Conservation (phyloP, 495 filamentous ascomycete genomes). For the Podospora comata region DNA sequence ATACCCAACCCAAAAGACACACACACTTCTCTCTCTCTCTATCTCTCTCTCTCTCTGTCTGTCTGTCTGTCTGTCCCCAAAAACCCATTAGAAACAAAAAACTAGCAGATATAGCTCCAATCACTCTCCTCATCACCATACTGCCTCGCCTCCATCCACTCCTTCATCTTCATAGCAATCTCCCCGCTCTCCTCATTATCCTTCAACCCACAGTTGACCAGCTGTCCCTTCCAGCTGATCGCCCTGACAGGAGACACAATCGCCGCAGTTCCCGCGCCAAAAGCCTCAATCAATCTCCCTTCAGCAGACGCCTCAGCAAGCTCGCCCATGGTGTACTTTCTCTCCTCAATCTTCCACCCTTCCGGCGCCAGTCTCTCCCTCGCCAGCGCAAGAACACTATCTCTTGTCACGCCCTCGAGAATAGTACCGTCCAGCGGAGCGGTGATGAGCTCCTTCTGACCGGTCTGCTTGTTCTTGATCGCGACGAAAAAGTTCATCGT, state of each 20-base stretch:
- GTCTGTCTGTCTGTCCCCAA: background rate
- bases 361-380: slow-evolving; percentile 75
- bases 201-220: slow-evolving; percentile 73
- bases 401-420: slow-evolving; percentile 87
- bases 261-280: slow-evolving; percentile 89
- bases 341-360: slow-evolving; percentile 85
- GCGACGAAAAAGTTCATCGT: slow-evolving; percentile 97
- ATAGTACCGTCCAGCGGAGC: slow-evolving; percentile 97
- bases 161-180: slow-evolving; percentile 80
- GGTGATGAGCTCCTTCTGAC: slow-evolving; percentile 84
- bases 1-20: slow-evolving; percentile 5
- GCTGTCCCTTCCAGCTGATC: slow-evolving; percentile 77
- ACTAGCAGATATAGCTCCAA: slow-evolving; percentile 61
- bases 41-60: too few relatives aligned
- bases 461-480: slow-evolving; percentile 73
- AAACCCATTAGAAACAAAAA: background rate
- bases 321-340: slow-evolving; percentile 84
- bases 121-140: slow-evolving; percentile 88
- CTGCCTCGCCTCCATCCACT: slow-evolving; percentile 92
- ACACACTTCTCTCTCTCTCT: slow-evolving; percentile 4
- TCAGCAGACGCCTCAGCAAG: slow-evolving; percentile 75
- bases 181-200: slow-evolving; percentile 81
- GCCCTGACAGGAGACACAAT: slow-evolving; percentile 76
- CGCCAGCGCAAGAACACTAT: slow-evolving; percentile 80
- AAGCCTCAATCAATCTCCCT: slow-evolving; percentile 84